Conservation (phyloP, 306 rosid genomes). For the Prunus armeniaca region DNA sequence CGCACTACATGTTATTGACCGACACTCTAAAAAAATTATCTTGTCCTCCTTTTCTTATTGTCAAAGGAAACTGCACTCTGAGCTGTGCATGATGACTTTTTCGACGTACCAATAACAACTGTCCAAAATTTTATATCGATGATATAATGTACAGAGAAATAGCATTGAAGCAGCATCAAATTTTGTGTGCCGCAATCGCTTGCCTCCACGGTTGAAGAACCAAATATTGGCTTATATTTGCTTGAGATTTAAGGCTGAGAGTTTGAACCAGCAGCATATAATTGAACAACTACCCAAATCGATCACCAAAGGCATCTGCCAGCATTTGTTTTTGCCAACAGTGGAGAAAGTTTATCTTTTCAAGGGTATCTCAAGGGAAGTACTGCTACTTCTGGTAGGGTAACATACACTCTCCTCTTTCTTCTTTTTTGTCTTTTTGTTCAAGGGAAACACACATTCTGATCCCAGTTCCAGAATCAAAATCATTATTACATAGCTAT, state of each 20-base stretch:
- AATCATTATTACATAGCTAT: background rate
- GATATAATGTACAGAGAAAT: slow-evolving; percentile 47
- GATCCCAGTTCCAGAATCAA: background rate
- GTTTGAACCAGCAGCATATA: slow-evolving; percentile 73
- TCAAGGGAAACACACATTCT: no score
- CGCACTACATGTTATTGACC: no score
- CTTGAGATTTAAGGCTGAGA: slow-evolving; percentile 86
- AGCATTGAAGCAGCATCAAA: slow-evolving; percentile 86
- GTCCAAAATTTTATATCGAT: background rate
- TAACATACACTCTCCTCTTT: no score
- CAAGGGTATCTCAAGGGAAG: slow-evolving; percentile 67
- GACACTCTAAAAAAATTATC: no score
- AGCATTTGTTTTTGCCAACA: slow-evolving; percentile 64
- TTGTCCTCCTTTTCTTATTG: no score
- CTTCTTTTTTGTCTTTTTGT: no score
- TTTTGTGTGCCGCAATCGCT: slow-evolving; percentile 66
- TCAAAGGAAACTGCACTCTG: background rate
- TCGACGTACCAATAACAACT: no score
- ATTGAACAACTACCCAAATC: slow-evolving; percentile 88
- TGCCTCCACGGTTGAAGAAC: slow-evolving; percentile 66
- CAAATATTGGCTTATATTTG: slow-evolving; percentile 94
- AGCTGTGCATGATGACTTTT: no score
- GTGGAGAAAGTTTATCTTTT: slow-evolving; percentile 74
- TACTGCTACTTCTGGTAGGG: slow-evolving; percentile 50
- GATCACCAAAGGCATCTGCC: slow-evolving; percentile 69